These are phyloP conservation scores for Ettlia oleoabundans DNA, from an alignment of 139 green algal species.

Conservation along the genomic window DNA sequence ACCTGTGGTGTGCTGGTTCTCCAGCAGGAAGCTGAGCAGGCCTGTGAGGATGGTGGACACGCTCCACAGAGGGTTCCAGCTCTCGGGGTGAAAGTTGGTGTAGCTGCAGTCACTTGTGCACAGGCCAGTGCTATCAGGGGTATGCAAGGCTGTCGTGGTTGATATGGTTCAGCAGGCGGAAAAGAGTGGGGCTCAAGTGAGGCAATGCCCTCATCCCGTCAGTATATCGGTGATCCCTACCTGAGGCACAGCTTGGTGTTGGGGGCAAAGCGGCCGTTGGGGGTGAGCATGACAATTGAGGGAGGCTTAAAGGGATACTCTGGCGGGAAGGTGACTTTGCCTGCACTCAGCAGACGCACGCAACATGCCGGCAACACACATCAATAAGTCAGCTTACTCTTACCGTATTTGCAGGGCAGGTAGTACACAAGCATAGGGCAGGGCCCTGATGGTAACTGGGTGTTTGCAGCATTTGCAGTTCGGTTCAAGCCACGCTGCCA, in stretches of 20 bases:
- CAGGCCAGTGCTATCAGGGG: neutral
- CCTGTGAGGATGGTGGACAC: constrained; percentile 75
- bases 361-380: too few species aligned
- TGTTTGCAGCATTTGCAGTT: too few species aligned
- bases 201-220: too few species aligned
- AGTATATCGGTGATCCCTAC: too few species aligned
- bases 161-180: neutral
- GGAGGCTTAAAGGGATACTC: constrained; percentile 73
- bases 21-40: constrained; percentile 68
- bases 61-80: constrained; percentile 50
- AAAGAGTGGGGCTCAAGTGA: too few species aligned
- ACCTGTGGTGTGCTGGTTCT: constrained; percentile 63
- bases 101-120: neutral
- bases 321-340: constrained; percentile 47
- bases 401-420: too few species aligned
- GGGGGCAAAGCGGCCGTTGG: constrained; percentile 77
- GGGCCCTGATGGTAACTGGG: too few species aligned
- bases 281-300: constrained; percentile 77
- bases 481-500: neutral
- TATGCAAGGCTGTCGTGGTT: too few species aligned
- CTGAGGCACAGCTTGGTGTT: constrained; percentile 87
- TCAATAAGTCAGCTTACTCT: too few species aligned
- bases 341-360: constrained; percentile 6
- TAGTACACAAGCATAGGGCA: too few species aligned
- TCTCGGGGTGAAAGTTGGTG: constrained; percentile 15